Evolutionary conservation across 441 rosid genomes (phyloP).

Genomic region (Corymbia calophylla): DNA sequence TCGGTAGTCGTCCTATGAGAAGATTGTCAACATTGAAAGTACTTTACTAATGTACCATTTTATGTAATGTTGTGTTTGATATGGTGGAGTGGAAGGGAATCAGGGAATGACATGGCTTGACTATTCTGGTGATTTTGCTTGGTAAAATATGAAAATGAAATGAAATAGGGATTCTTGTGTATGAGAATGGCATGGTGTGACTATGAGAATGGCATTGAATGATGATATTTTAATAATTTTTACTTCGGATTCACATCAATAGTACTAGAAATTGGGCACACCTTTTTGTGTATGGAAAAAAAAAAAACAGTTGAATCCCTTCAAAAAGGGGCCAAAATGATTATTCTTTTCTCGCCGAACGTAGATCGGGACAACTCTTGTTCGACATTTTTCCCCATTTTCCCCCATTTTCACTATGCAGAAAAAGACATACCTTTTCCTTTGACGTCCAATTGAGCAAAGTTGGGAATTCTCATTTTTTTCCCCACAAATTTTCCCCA

Average conservation of each 20-base stretch:
- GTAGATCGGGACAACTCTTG: no score
- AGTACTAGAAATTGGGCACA: background rate
- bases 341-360: background rate
- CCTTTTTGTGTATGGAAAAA: background rate
- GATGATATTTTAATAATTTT: background rate
- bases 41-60: background rate
- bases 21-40: accelerated
- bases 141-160: background rate
- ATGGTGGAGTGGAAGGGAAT: background rate
- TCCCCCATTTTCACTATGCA: background rate
- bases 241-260: background rate
- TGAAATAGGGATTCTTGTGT: background rate
- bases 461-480: no score
- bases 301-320: no score
- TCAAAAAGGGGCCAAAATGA: no score
- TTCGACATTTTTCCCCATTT: no score
- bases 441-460: background rate
- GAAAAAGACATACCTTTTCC: background rate
- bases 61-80: background rate
- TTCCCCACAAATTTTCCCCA: no score
- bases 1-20: background rate
- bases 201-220: background rate
- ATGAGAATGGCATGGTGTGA: no score
- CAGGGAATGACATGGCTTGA: accelerated
- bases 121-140: background rate